These are phyloP conservation scores for Lojkania enalia DNA, from an alignment of 2,329 filamentous ascomycete genomes.

Conservation along the genomic window DNA sequence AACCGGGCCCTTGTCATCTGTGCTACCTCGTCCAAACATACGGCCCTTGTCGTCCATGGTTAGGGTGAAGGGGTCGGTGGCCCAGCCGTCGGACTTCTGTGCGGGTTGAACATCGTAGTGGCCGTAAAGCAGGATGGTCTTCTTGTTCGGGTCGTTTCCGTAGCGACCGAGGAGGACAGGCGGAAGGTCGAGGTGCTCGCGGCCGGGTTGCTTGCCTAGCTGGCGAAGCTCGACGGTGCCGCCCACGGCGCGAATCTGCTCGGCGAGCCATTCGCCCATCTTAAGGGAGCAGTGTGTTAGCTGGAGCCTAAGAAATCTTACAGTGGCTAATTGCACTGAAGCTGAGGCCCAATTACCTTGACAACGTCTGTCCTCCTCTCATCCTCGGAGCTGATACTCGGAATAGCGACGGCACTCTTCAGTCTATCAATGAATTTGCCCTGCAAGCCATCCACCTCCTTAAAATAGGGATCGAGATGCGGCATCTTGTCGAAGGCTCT, in stretches of 20 bases:
- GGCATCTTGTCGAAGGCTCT: slow-evolving; percentile 66
- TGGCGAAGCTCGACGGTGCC: slow-evolving; percentile 84
- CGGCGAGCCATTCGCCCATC: slow-evolving; percentile 91
- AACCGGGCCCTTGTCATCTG: slow-evolving; percentile 97
- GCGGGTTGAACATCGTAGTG: slow-evolving; percentile 99
- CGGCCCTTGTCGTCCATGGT: slow-evolving; percentile 85
- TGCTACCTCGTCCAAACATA: slow-evolving; percentile 95
- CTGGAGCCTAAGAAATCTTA: neutral
- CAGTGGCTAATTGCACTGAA: neutral
- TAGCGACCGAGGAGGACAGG: slow-evolving; percentile 92
- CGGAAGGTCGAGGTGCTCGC: slow-evolving; percentile 86
- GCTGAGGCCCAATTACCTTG: slow-evolving; percentile 60
- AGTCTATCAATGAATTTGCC: slow-evolving; percentile 87
- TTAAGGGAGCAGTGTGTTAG: too few relatives aligned
- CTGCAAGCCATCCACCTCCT: slow-evolving; percentile 81
- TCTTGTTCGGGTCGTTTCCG: slow-evolving; percentile 88
- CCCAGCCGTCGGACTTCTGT: slow-evolving; percentile 90
- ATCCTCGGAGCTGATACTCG: slow-evolving; percentile 91
- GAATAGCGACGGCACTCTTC: slow-evolving; percentile 90
- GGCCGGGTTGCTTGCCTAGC: slow-evolving; percentile 88
- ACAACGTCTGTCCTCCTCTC: slow-evolving; percentile 88
- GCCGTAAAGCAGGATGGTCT: slow-evolving; percentile 93
- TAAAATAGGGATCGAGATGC: slow-evolving; percentile 91
- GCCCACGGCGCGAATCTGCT: slow-evolving; percentile 80
- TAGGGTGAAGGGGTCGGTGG: slow-evolving; percentile 89